Percentiles rank a stretch among this genome's conserved stretches.
Evolutionary conservation across 2,329 filamentous ascomycete species (phyloP).

Genomic region (Aschersonia sp.): DNA sequence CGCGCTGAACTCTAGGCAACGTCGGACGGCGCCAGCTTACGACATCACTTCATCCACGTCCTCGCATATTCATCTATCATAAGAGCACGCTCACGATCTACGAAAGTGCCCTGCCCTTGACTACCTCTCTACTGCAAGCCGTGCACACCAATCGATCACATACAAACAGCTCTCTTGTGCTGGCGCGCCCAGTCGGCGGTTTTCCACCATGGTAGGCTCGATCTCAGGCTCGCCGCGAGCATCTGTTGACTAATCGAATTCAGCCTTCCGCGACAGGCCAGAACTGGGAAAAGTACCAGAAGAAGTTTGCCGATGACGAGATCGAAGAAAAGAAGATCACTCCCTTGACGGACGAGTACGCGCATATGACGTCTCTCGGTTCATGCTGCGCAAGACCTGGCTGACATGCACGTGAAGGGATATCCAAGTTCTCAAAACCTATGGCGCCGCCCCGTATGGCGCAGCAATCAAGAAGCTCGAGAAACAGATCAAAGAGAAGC

Average conservation of each 20-base stretch:
- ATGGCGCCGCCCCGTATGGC: conserved; percentile 91
- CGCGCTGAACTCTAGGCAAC: conserved; percentile 25
- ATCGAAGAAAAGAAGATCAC: conserved; percentile 99
- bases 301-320: conserved; percentile 93
- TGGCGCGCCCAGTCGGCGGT: conserved; percentile 2
- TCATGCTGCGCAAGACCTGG: neutral
- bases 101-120: no score
- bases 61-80: no score
- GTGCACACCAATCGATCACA: no score
- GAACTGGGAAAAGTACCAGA: conserved; percentile 98
- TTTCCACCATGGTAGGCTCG: conserved; percentile 3
- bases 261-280: conserved; percentile 90
- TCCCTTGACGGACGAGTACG: conserved; percentile 89
- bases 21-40: neutral
- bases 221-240: neutral
- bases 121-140: no score
- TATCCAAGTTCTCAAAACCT: conserved; percentile 98
- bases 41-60: no score
- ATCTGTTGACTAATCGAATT: conserved; percentile 10
- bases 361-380: conserved; percentile 6
- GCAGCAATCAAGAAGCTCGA: conserved; percentile 92
- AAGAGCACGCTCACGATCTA: no score
- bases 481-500: conserved; percentile 98
- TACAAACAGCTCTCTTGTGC: conserved; percentile 1
- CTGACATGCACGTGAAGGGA: conserved; percentile 46